Conservation (phyloP, 805 yeast genomes). For the Myxozyma sirexii region DNA sequence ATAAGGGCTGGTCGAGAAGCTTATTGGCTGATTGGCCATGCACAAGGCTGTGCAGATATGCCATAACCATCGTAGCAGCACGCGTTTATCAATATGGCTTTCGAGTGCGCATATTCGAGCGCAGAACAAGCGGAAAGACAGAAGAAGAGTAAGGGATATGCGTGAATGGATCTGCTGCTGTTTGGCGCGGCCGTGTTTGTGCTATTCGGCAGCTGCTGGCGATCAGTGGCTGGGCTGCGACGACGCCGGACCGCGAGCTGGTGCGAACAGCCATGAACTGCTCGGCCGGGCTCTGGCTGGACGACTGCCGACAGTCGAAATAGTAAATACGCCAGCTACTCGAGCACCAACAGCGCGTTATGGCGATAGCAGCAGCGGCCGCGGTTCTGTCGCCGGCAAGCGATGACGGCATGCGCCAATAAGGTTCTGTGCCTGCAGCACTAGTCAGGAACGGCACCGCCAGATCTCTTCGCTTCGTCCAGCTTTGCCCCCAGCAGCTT, state of each 20-base stretch:
- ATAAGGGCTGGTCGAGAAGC: conserved; percentile 1
- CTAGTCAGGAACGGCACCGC: conserved; percentile 22
- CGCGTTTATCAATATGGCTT: neutral
- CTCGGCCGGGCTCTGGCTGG: too few relatives aligned
- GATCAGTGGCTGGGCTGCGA: too few relatives aligned
- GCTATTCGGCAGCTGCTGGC: neutral
- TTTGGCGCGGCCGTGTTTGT: too few relatives aligned
- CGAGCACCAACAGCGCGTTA: neutral
- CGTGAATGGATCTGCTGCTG: too few relatives aligned
- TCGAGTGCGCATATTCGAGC: neutral
- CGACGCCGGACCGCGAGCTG: too few relatives aligned
- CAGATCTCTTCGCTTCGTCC: neutral
- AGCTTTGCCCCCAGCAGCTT: neutral
- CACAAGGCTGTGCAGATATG: neutral
- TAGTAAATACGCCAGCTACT: too few relatives aligned
- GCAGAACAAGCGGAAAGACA: neutral
- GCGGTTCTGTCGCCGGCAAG: too few relatives aligned
- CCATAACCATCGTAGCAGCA: too few relatives aligned
- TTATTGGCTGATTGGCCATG: neutral
- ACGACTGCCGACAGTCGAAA: too few relatives aligned
- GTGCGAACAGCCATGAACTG: too few relatives aligned
- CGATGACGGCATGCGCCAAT: neutral
- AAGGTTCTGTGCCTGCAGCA: conserved; percentile 13
- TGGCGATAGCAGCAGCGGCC: too few relatives aligned
- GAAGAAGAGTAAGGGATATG: too few relatives aligned